Evolutionary conservation across 495 filamentous ascomycete genomes (phyloP).

Genomic region (Friedmanniomyces endolithicus): DNA sequence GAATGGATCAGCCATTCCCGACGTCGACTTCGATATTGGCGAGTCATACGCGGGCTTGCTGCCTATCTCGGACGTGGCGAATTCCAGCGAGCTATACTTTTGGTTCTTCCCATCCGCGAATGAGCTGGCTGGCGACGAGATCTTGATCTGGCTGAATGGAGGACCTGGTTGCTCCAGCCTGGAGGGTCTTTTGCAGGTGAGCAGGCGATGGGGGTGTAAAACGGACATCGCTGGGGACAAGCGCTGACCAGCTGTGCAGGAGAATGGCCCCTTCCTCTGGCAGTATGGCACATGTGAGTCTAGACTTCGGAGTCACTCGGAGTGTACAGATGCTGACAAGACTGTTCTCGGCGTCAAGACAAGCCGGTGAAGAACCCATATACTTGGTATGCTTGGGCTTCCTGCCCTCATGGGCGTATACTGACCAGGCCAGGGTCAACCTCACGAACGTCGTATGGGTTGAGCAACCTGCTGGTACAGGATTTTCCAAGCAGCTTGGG

Average conservation of each 20-base stretch:
- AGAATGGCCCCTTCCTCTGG: constrained; percentile 33
- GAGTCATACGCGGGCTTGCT: constrained; percentile 33
- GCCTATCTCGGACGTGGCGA: constrained; percentile 25
- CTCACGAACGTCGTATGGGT: constrained; percentile 28
- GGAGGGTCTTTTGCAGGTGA: constrained; percentile 26
- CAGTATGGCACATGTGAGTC: constrained; percentile 30
- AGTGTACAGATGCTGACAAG: neutral
- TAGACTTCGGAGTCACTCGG: neutral
- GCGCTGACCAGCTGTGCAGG: constrained; percentile 7
- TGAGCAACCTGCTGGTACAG: constrained; percentile 26
- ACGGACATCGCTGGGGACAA: too few species aligned
- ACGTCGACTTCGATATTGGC: constrained; percentile 34
- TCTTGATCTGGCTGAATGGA: constrained; percentile 33
- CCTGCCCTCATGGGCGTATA: neutral
- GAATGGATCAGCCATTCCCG: constrained; percentile 30
- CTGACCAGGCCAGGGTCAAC: constrained; percentile 6
- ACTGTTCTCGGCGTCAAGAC: constrained; percentile 2
- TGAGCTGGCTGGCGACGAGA: constrained; percentile 23
- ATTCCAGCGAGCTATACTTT: constrained; percentile 30
- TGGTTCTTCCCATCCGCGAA: constrained; percentile 32
- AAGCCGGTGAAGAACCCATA: constrained; percentile 20
- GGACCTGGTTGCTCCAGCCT: constrained; percentile 30
- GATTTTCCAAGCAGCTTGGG: constrained; percentile 40
- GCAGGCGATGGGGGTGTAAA: too few species aligned
- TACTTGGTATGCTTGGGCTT: constrained; percentile 14